Evolutionary conservation across 2,329 filamentous ascomycete species (phyloP).

Genomic region (Cordyceps pruinosa): DNA sequence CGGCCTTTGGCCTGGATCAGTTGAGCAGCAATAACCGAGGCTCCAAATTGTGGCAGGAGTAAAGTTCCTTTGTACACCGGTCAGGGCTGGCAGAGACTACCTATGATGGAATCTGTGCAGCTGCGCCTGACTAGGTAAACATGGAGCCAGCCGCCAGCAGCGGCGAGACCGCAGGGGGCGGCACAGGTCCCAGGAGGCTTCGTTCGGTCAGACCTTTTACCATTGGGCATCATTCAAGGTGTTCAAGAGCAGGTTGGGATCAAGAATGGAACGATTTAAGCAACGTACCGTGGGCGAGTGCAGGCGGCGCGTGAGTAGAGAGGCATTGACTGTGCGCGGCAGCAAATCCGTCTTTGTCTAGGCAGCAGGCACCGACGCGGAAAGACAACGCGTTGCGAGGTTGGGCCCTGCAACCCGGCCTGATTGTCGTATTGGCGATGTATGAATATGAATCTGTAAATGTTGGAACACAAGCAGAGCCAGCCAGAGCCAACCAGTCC

Average conservation of each 20-base stretch:
- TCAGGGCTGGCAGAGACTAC: not conserved
- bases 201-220: conserved; percentile 59
- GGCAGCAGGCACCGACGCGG: no score
- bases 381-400: not conserved
- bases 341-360: not conserved
- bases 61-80: not conserved
- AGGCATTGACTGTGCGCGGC: not conserved
- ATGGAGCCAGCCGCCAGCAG: not conserved
- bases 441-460: not conserved
- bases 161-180: conserved; percentile 15
- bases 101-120: not conserved
- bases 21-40: conserved; percentile 37
- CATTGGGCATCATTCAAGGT: conserved; percentile 48
- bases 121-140: not conserved
- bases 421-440: not conserved
- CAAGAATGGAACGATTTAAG: not conserved
- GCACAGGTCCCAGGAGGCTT: conserved; percentile 39
- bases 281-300: not conserved
- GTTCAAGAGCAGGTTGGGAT: not conserved
- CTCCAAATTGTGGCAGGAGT: conserved; percentile 44
- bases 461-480: not conserved
- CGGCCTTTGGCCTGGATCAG: conserved; percentile 53
- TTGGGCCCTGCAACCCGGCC: no score
- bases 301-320: not conserved
- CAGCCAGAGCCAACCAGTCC: not conserved